A percentile compares a stretch with the other conserved stretches of the same genome.
These are phyloP conservation scores for Penicillium cataractarum DNA, from an alignment of 495 filamentous ascomycete species.

Conservation along the genomic window DNA sequence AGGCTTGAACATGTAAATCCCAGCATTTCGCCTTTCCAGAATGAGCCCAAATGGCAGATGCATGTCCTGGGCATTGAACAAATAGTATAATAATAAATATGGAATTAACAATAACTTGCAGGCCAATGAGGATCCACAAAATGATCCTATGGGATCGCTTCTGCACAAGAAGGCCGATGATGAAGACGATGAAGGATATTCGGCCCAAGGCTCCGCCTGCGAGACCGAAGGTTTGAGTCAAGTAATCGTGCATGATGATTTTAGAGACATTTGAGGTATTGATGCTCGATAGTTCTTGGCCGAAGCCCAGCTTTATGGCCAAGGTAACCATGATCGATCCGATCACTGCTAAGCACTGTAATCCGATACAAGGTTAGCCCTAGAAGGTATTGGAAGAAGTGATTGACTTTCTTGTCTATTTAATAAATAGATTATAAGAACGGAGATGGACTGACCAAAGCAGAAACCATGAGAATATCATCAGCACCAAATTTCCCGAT, in stretches of 20 bases:
- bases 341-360: conserved; percentile 26
- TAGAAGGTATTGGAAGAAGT: not conserved
- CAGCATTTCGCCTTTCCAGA: conserved; percentile 37
- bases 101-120: conserved; percentile 32
- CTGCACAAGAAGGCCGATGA: conserved; percentile 43
- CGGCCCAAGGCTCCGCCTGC: conserved; percentile 29
- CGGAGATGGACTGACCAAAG: conserved; percentile 29
- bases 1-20: conserved; percentile 35
- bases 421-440: no score
- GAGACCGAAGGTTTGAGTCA: conserved; percentile 31
- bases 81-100: conserved; percentile 43
- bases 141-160: conserved; percentile 28
- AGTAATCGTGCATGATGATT: conserved; percentile 34
- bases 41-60: conserved; percentile 43
- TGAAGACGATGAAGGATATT: conserved; percentile 45
- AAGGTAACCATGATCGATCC: conserved; percentile 33
- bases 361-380: not conserved
- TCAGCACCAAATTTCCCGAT: conserved; percentile 31
- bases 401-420: not conserved
- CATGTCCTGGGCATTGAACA: conserved; percentile 41
- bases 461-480: conserved; percentile 32
- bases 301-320: conserved; percentile 28
- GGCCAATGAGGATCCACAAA: conserved; percentile 37
- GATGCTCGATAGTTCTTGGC: conserved; percentile 21
- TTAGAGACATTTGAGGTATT: conserved; percentile 8